Evolutionary conservation across 371 early-diverging fungal genomes (phyloP).

Genomic region (Mortierella sp.): DNA sequence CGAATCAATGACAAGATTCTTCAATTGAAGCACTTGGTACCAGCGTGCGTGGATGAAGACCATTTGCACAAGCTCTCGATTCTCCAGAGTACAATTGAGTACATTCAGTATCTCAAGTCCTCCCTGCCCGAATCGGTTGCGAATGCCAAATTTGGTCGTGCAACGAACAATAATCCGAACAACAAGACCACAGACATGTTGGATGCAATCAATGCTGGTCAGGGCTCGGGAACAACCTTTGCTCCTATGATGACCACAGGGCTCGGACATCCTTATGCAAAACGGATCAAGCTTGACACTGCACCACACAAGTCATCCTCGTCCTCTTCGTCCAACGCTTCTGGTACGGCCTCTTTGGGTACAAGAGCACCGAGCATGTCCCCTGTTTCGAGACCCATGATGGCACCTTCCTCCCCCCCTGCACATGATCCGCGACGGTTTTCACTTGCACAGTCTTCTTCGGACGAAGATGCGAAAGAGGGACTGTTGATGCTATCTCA

Average conservation of each 20-base stretch:
- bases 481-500: conserved; percentile 35
- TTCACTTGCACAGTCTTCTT: conserved; percentile 6
- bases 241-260: conserved; percentile 51
- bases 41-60: conserved; percentile 70
- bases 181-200: conserved; percentile 54
- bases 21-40: conserved; percentile 59
- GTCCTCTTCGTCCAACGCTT: neutral
- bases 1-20: conserved; percentile 76
- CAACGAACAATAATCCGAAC: conserved; percentile 49
- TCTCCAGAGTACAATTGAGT: conserved; percentile 77
- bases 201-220: conserved; percentile 22
- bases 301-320: neutral
- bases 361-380: conserved; percentile 3
- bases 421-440: neutral
- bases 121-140: conserved; percentile 57
- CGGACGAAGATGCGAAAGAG: conserved; percentile 50
- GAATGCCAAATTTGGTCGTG: conserved; percentile 39
- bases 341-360: neutral
- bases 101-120: conserved; percentile 68
- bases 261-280: conserved; percentile 25
- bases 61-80: conserved; percentile 80
- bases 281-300: neutral
- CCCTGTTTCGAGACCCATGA: neutral
- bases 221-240: conserved; percentile 26
- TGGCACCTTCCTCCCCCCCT: neutral